phyloP scores from a whole-genome alignment of 2,329 filamentous ascomycete species.

The Penicillium sumatraense region DNA sequence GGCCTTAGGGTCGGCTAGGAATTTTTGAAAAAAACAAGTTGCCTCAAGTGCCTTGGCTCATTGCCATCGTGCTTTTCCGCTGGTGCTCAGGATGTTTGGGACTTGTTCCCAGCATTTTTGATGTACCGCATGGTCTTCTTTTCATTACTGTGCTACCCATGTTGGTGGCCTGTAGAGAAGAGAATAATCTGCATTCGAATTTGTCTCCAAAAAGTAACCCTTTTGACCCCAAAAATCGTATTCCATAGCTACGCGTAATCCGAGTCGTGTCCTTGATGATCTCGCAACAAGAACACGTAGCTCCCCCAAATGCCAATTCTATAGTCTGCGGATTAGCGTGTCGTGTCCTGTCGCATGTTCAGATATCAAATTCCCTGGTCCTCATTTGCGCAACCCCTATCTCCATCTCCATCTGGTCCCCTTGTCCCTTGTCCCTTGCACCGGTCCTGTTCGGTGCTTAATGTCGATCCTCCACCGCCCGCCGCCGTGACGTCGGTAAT shows the following conservation, averaged over 20 bases:
- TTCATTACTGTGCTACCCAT: conserved; percentile 43
- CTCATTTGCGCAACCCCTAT: neutral
- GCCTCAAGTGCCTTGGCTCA: conserved; percentile 29
- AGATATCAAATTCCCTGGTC: no score
- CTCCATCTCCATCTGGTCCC: no score
- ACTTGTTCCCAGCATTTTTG: no score
- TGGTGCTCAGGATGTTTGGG: conserved; percentile 11
- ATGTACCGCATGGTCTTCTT: conserved; percentile 37
- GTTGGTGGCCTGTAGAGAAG: conserved; percentile 45
- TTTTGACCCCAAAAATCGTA: neutral
- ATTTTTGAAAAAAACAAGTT: conserved; percentile 68
- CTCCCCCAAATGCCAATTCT: no score
- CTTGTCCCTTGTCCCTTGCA: neutral
- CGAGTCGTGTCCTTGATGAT: no score
- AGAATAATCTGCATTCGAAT: conserved; percentile 14
- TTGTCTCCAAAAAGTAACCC: neutral
- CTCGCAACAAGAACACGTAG: no score
- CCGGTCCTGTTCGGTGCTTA: conserved; percentile 6
- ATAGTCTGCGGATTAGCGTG: no score
- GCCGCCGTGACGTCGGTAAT: conserved; percentile 27
- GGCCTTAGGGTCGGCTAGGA: conserved; percentile 73
- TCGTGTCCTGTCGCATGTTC: no score
- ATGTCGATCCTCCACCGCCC: conserved; percentile 16
- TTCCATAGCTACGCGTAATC: neutral
- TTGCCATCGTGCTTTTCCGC: conserved; percentile 22